These are phyloP conservation scores for Talaromyces sp. DNA, from an alignment of 2,329 filamentous ascomycete species.

Conservation along the genomic window DNA sequence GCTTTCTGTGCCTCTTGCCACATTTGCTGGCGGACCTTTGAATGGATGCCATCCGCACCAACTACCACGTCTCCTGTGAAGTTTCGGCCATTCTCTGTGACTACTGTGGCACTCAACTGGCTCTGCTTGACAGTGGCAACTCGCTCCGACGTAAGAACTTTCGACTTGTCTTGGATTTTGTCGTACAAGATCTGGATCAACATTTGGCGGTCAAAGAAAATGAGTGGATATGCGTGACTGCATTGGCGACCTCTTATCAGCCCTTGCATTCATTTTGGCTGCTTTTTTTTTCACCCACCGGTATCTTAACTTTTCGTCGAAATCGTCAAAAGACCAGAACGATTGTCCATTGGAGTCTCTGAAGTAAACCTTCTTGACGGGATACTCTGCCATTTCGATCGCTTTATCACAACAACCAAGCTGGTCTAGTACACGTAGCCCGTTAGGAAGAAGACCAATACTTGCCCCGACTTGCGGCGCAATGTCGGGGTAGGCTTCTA, in stretches of 20 bases:
- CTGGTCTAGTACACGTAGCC: slow-evolving; percentile 47
- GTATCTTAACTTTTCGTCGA: background rate
- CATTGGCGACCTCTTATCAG: too few species aligned
- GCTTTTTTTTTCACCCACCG: background rate
- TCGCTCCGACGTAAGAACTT: slow-evolving; percentile 16
- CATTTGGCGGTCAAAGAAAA: slow-evolving; percentile 22
- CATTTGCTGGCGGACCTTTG: slow-evolving; percentile 32
- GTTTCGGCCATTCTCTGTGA: slow-evolving; percentile 11
- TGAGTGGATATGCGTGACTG: slow-evolving; percentile 16
- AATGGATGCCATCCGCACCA: slow-evolving; percentile 42
- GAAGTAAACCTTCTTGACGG: slow-evolving; percentile 11
- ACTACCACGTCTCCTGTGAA: slow-evolving; percentile 31
- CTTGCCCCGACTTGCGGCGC: slow-evolving; percentile 45
- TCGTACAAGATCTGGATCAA: slow-evolving; percentile 21
- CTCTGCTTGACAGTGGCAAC: slow-evolving; percentile 9
- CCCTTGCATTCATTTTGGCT: too few species aligned
- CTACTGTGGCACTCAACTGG: background rate
- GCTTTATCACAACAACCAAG: slow-evolving; percentile 35
- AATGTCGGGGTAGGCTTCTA: slow-evolving; percentile 41
- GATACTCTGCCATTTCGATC: slow-evolving; percentile 7
- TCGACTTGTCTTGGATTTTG: slow-evolving; percentile 19
- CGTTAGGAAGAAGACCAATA: slow-evolving; percentile 45
- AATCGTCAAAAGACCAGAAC: background rate
- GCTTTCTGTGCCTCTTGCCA: slow-evolving; percentile 15
- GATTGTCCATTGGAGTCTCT: slow-evolving; percentile 1